Base-by-base conservation (phyloP, 352 stramenopile species). In the Pythium plurisporium region DNA sequence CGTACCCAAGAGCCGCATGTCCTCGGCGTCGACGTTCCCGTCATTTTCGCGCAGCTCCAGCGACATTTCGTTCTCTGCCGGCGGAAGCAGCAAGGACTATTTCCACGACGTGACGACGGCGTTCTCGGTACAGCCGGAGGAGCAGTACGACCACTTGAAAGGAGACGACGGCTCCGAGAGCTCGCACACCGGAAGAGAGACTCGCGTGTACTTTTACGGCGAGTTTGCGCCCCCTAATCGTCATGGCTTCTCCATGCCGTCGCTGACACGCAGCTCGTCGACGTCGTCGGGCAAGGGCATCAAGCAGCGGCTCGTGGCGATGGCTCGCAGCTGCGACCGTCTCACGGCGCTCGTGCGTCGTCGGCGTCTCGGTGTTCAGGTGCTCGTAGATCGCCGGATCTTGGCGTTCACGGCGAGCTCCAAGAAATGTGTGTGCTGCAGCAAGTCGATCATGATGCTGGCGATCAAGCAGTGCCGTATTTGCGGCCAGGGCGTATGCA, bases 311-410 rank as follows among this genome's bases (percentile, higher is more conserved):
- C 50, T 69, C 31, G 34, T 62, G 1, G 17, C 17, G n/a, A 22
- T 64, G 5, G 55, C 55, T 4, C 25, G 38, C 27, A 57, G 48
- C 31, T 64, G 58, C 27, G 33, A 42, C 23, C 66, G 65, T 1
- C 52, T 88, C 6, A 65, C 72, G 5, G 62, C 69, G 10, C 45
- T 86, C 4, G 69, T 89, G 26, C 72, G 74, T 4, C 64, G 76
- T 9, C 79, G 76, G 0, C 76, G 79, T 4, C 72, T 89, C 31
- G 76, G 74, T 15, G 61, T 66, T 5, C 79, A 89, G 55, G 62
- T 68, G n/a, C 64, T 89, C 14, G 55, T 82, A 4, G 58, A 72
- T 41, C 67, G 64, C 20, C 51, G 45, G 15, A 37, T 25, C 17
- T 40, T 58, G 19, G 22, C 49, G 27, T 27, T 30, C 23, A 20